Evolutionary conservation across 2,329 filamentous ascomycete genomes (phyloP), one percentile per base, ranked within the genome.

Genomic region (Botrytis fabae): DNA sequence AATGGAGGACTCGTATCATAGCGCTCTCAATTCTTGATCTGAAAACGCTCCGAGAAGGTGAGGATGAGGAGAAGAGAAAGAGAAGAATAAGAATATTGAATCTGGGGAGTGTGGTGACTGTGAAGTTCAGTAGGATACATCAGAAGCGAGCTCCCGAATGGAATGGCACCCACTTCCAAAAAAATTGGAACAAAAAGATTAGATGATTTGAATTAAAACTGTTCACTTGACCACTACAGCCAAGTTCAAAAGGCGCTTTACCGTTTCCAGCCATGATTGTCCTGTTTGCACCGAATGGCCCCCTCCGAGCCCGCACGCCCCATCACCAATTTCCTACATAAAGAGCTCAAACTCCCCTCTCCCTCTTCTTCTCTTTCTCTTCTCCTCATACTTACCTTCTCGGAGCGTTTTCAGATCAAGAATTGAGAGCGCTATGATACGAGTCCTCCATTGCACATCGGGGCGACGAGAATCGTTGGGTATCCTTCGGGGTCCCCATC

Each of bases 391-490:
- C 81, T 82, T 82, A 82, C 81, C 80, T 82, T 82, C 73, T 79
- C 76, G 72, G 73, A 75, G 73, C 63, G 20, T 68, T 44, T 63
- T 60, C 65, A 71, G 80, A 75, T 82, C 81, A 82, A 74, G 78
- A 76, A 79, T 79, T 75, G 70, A 28, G 16, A 69, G 57, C 71
- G 48, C 40, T 73, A 77, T 77, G 73, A 73, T 78, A 80, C 78
- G 82, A 85, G 83, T 83, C 85, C 86, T 87, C 84, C 86, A 87
- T 87, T 87, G 86, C 86, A 87, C 85, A 87, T 78, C 85, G 85
- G 83, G 85, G 85, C 79, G 85, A 83, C 84, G 82, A 84, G 79
- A 79, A 76, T 77, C 72, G 79, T 81, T 77, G 73, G 79, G 75
- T 80, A 77, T 79, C 76, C 79, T 80, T 80, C 79, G 80, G 80